Base-by-base conservation (phyloP, 495 filamentous ascomycete genomes). In the Xylaria nigripes region DNA sequence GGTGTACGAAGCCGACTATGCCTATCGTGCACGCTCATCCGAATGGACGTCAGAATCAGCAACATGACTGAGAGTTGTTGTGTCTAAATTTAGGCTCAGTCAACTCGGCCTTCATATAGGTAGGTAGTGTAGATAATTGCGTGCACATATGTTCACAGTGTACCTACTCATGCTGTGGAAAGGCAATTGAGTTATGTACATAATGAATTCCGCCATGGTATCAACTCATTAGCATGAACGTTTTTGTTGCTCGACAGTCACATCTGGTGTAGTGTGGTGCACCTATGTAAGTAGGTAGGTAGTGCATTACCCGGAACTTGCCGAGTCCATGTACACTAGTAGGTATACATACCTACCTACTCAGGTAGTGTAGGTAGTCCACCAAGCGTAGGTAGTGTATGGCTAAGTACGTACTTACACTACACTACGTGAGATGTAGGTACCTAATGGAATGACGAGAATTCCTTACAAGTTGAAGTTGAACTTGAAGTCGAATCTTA, bases 51-150 rank as follows among this genome's bases (percentile, higher is more conserved):
- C 49, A 24, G 30, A 45, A 24, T 24, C 24, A 51, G 49, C 24
- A 32, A 25, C 12, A 34, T n/a, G 12, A 34, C 27, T 30, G 25
- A 16, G 22, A 1, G 27, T 45, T n/a, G 29, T 21, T 38, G 29
- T 29, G 43, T 45, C 51, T 54, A 54, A 46, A 27, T 54, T 47
- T 54, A 54, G 51, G 40, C 22, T 2, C n/a, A 27, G 30, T 25
- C 43, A 41, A 40, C 34, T 29, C 38, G 43, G 51, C 43, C 40
- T 29, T 12, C 38, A 21, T 34, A 7, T 4, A 30, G 10, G 27
- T 10, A 10, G 4, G 27, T 10, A 10, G 27, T 5, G 27, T 36
- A 7, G 32, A 36, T n/a, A 16, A 5, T 40, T n/a, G n/a, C 16
- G n/a, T 5, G n/a, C n/a, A 40, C 15, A 12, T 18, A 18, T n/a